A percentile compares a stretch with the other conserved stretches of the same genome.
Conservation (phyloP, 2,329 filamentous ascomycete species). For the Penicillium digitatum region DNA sequence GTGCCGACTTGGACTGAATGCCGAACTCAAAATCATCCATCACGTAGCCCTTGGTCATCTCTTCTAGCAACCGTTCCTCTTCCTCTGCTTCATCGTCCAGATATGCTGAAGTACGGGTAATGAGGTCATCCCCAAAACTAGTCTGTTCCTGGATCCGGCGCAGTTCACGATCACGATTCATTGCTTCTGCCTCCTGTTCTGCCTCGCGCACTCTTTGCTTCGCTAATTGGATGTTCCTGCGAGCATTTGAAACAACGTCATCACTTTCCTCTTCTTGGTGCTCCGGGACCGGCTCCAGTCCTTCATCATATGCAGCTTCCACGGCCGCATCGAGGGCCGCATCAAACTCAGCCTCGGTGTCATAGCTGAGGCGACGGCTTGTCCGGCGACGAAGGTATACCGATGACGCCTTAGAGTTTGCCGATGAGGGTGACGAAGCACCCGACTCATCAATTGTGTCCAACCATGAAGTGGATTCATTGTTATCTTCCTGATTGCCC, state of each 20-base stretch:
- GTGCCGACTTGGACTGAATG: slow-evolving; percentile 60
- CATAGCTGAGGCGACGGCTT: slow-evolving; percentile 63
- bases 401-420: slow-evolving; percentile 75
- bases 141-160: slow-evolving; percentile 40
- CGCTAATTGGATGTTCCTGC: slow-evolving; percentile 67
- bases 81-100: slow-evolving; percentile 66
- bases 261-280: slow-evolving; percentile 30
- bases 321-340: slow-evolving; percentile 91
- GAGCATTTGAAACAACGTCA: slow-evolving; percentile 47
- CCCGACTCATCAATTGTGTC: slow-evolving; percentile 90
- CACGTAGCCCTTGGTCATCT: slow-evolving; percentile 78
- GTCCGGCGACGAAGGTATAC: slow-evolving; percentile 65
- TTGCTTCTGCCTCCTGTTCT: slow-evolving; percentile 63
- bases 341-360: slow-evolving; percentile 86
- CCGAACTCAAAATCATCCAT: slow-evolving; percentile 80
- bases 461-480: slow-evolving; percentile 87
- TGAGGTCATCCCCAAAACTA: slow-evolving; percentile 15
- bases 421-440: slow-evolving; percentile 71
- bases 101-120: slow-evolving; percentile 43
- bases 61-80: slow-evolving; percentile 72
- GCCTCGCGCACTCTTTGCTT: slow-evolving; percentile 71
- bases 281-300: slow-evolving; percentile 64
- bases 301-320: slow-evolving; percentile 92
- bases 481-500: slow-evolving; percentile 54
- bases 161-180: slow-evolving; percentile 59